Evolutionary conservation across 2,329 filamentous ascomycete species (phyloP).

Genomic region (Monosporascus sp.): DNA sequence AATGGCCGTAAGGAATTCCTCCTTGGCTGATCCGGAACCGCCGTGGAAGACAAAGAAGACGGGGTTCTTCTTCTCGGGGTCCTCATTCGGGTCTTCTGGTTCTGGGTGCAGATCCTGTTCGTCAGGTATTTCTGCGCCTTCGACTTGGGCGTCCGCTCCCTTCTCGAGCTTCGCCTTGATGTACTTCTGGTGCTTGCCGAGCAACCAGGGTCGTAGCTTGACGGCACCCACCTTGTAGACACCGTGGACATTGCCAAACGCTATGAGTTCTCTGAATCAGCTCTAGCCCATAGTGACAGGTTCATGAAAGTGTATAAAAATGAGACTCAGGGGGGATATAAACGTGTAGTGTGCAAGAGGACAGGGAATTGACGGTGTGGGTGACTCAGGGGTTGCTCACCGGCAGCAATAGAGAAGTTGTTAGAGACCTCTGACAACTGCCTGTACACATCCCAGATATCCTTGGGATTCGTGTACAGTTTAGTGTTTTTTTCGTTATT

Average conservation of each 20-base stretch:
- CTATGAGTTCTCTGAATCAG: not conserved
- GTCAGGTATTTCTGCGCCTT: not conserved
- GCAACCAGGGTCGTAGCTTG: conserved; percentile 90
- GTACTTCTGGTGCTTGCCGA: conserved; percentile 92
- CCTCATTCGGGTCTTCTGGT: conserved; percentile 1
- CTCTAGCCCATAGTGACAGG: not conserved
- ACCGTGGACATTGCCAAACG: conserved; percentile 96
- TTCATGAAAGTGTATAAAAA: no score
- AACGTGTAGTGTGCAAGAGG: not conserved
- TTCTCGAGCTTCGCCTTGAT: conserved; percentile 70
- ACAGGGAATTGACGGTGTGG: no score
- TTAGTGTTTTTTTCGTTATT: conserved; percentile 97
- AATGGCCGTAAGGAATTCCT: conserved; percentile 88
- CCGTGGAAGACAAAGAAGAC: conserved; percentile 99
- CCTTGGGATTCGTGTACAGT: conserved; percentile 96
- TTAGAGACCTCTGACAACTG: conserved; percentile 79
- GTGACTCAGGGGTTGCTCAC: conserved; percentile 26
- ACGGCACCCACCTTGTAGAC: conserved; percentile 99
- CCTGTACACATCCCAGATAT: conserved; percentile 88
- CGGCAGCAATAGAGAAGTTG: conserved; percentile 97
- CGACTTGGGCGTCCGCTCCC: not conserved
- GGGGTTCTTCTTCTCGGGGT: conserved; percentile 73
- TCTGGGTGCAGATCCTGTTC: not conserved
- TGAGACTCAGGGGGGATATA: no score
- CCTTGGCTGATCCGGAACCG: conserved; percentile 84